A percentile compares a stretch with the other conserved stretches of the same genome.
Evolutionary conservation across 192 early-diverging fungal genomes (phyloP).

Genomic region (Spinellus fusiger): DNA sequence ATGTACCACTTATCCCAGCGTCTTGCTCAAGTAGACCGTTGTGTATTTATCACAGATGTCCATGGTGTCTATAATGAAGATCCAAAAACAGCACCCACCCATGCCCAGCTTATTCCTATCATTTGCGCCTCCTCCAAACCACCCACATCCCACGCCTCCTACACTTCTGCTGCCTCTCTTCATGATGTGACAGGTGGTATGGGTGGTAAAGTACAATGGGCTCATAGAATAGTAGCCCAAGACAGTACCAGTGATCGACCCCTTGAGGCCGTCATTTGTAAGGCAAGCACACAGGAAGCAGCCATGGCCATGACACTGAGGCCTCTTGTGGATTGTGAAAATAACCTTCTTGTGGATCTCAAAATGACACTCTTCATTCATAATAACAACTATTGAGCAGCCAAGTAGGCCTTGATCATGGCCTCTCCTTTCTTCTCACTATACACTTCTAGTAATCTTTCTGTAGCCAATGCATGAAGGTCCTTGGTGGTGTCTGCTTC

Average conservation of each 20-base stretch:
- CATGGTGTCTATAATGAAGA: constrained; percentile 25
- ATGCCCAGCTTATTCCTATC: neutral
- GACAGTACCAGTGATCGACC: neutral
- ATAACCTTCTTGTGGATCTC: neutral
- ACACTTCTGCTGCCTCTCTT: no score
- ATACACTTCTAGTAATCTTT: constrained; percentile 30
- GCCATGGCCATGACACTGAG: neutral
- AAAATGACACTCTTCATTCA: constrained; percentile 10
- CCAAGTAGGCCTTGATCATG: no score
- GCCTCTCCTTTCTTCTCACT: constrained; percentile 27
- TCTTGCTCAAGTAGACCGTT: constrained; percentile 6
- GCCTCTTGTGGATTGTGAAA: neutral
- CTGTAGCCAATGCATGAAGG: constrained; percentile 31
- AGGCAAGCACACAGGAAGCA: constrained; percentile 11
- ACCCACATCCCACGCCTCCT: no score
- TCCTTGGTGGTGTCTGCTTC: no score
- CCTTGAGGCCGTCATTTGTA: constrained; percentile 14
- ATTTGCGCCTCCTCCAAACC: no score
- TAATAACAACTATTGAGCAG: no score
- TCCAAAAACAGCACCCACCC: constrained; percentile 15
- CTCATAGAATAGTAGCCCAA: constrained; percentile 6
- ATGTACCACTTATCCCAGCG: constrained; percentile 18
- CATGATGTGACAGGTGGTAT: constrained; percentile 35
- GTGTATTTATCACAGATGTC: constrained; percentile 34
- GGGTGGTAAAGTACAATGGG: constrained; percentile 30